Percentiles rank a stretch among this genome's conserved stretches.
phyloP scores from a whole-genome alignment of 2,329 filamentous ascomycete genomes.

The Nemania sp. region DNA sequence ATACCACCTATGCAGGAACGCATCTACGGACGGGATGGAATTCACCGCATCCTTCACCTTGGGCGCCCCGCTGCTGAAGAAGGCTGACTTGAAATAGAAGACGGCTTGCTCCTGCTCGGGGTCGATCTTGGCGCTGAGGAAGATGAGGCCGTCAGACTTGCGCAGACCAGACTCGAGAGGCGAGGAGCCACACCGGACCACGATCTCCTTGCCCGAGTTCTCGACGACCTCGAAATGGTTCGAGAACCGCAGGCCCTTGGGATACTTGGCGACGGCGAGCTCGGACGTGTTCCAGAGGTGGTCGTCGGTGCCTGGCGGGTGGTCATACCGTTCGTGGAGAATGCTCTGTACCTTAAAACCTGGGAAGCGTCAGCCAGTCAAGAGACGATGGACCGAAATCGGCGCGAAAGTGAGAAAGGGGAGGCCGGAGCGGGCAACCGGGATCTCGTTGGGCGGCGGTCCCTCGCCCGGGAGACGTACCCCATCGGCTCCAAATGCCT shows the following conservation, averaged over 20 bases:
- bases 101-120: slow-evolving; percentile 36
- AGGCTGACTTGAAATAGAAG: slow-evolving; percentile 39
- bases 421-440: no score
- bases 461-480: slow-evolving; percentile 50
- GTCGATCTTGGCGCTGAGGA: slow-evolving; percentile 40
- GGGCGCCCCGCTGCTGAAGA: slow-evolving; percentile 38
- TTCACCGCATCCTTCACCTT: slow-evolving; percentile 29
- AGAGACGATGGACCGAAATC: background rate
- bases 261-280: slow-evolving; percentile 36
- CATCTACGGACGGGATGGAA: slow-evolving; percentile 34
- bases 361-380: slow-evolving; percentile 34
- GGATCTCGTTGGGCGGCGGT: background rate
- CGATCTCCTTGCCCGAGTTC: slow-evolving; percentile 38
- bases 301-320: slow-evolving; percentile 38
- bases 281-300: slow-evolving; percentile 39
- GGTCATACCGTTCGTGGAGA: slow-evolving; percentile 40
- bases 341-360: slow-evolving; percentile 50
- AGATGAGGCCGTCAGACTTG: slow-evolving; percentile 39
- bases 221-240: slow-evolving; percentile 44
- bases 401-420: background rate
- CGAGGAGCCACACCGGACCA: slow-evolving; percentile 40
- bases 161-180: slow-evolving; percentile 37
- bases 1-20: slow-evolving; percentile 39
- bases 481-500: slow-evolving; percentile 68
- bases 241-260: slow-evolving; percentile 38